Base-by-base conservation (phyloP, 306 rosid species). In the Dryas alaskensis region DNA sequence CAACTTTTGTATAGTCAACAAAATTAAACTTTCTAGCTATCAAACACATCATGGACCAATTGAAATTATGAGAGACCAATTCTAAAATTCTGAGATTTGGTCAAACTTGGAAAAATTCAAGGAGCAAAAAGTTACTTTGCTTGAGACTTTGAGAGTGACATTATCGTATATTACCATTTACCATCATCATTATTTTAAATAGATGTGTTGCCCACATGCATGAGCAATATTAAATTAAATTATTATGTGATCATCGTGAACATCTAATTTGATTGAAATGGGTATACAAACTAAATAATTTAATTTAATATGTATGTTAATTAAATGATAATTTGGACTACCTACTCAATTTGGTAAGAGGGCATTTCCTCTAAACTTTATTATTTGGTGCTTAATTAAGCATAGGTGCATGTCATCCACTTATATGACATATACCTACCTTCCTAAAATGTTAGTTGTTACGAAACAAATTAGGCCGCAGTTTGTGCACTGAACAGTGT, bases 81-180 rank as follows among this genome's bases (percentile, higher is more conserved):
- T 9, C 7, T 43, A 14, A n/a, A 37, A 25, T 7, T 25, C 5
- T 63, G 13, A 14, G 27, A 57, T 37, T 40, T 74, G 82, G 87
- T 84, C 85, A 70, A 79, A 44, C 13, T 25, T 69, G 60, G 42
- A 19, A 77, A 78, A 74, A 77, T 25, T 79, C 74, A 69, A 84
- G 65, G 70, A 74, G 58, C 47, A 52, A 49, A 77, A 73, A 69
- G 82, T 50, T 71, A 45, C 46, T 66, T 54, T 68, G 65, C 19
- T 48, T 19, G 19, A 19, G 19, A 19, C 31, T 27, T 27, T 51
- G 67, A 46, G 72, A 37, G 68, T 60, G 47, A 66, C 73, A 69
- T 70, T 19, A 63, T 13, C 4, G 25, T 53, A 3, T 57, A 57
- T 72, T 57, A 43, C 10, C 67, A 7, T 60, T 58, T 44, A 14